Conservation (phyloP, 495 filamentous ascomycete species). For the Penicillium paxilli region DNA sequence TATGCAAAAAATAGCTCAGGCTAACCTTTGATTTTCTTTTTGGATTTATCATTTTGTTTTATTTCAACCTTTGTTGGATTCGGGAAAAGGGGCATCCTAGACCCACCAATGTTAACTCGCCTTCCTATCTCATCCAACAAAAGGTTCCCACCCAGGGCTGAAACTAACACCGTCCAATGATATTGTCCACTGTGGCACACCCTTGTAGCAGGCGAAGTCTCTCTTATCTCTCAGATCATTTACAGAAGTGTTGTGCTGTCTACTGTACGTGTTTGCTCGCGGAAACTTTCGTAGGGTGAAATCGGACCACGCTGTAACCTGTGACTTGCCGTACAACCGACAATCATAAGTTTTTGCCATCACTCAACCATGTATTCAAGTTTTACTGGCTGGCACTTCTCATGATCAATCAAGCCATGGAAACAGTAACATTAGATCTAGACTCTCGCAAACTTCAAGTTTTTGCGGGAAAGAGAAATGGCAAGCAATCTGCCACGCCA, state of each 20-base stretch:
- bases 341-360: neutral
- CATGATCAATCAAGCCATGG: too few species aligned
- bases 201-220: neutral
- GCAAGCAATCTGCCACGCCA: too few species aligned
- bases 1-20: neutral
- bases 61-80: too few species aligned
- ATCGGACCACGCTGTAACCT: neutral
- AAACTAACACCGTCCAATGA: neutral
- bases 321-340: neutral
- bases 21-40: too few species aligned
- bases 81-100: constrained; percentile 10
- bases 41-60: too few species aligned
- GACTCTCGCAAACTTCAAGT: too few species aligned
- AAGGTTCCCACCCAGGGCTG: neutral
- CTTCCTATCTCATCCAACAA: constrained; percentile 11
- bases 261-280: too few species aligned
- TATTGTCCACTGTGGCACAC: too few species aligned
- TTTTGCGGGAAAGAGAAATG: too few species aligned
- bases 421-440: too few species aligned
- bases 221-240: neutral
- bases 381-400: too few species aligned
- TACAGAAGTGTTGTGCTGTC: neutral
- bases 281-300: too few species aligned
- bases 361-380: neutral
- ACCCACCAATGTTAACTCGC: constrained; percentile 2